phyloP scores from a whole-genome alignment of 805 yeast species.

The Clavispora vitiphila region DNA sequence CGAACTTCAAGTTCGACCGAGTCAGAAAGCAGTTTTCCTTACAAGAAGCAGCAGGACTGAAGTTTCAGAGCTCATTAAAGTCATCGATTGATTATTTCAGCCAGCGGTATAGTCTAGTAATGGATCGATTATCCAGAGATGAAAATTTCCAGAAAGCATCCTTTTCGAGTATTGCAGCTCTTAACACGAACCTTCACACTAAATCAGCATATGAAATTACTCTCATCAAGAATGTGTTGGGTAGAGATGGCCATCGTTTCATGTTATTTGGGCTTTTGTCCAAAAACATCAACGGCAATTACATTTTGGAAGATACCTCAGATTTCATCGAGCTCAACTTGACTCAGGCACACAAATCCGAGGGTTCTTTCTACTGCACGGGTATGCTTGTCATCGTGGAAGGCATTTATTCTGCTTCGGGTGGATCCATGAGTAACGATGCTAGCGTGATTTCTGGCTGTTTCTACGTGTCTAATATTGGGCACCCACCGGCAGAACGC shows the following conservation, averaged over 20 bases:
- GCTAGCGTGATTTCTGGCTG: constrained; percentile 34
- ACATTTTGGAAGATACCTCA: constrained; percentile 75
- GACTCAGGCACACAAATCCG: constrained; percentile 54
- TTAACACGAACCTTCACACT: constrained; percentile 20
- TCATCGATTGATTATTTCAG: constrained; percentile 38
- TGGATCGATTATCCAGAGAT: constrained; percentile 71
- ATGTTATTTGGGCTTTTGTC: constrained; percentile 73
- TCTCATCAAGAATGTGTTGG: constrained; percentile 76
- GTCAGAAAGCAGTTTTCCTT: constrained; percentile 52
- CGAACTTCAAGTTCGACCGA: constrained; percentile 57
- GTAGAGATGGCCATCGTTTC: constrained; percentile 75
- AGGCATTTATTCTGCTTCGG: constrained; percentile 74
- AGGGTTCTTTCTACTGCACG: constrained; percentile 59
- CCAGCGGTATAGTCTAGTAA: constrained; percentile 55
- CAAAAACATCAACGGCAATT: constrained; percentile 58
- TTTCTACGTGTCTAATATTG: constrained; percentile 70
- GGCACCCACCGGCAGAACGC: constrained; percentile 86
- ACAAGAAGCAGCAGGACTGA: constrained; percentile 10
- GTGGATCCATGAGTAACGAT: constrained; percentile 34
- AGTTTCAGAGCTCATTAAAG: constrained; percentile 10
- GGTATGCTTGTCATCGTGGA: constrained; percentile 81
- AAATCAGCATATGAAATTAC: constrained; percentile 44
- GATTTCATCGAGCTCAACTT: constrained; percentile 69
- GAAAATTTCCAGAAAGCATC: constrained; percentile 62
- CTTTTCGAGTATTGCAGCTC: constrained; percentile 39